Evolutionary conservation across 2,329 filamentous ascomycete genomes (phyloP).

Genomic region (Alternaria incomplexa): DNA sequence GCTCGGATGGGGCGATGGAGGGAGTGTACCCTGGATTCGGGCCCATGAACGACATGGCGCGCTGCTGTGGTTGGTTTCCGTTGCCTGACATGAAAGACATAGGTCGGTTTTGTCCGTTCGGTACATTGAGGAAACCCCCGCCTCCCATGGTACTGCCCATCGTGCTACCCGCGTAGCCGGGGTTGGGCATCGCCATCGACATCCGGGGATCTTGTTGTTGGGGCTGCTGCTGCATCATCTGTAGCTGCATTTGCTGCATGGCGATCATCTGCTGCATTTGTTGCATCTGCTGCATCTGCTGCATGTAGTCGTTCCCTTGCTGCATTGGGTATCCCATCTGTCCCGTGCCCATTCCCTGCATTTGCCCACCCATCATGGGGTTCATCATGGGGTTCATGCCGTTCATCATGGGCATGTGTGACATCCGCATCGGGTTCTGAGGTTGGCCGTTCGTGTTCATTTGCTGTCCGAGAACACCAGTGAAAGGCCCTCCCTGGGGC

Average conservation of each 20-base stretch:
- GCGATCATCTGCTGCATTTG: conserved; percentile 52
- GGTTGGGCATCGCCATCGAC: conserved; percentile 32
- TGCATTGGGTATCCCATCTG: conserved; percentile 65
- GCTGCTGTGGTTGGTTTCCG: conserved; percentile 56
- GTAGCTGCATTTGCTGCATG: conserved; percentile 68
- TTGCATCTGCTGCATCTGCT: conserved; percentile 97
- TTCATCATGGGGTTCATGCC: conserved; percentile 30
- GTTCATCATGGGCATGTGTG: conserved; percentile 36
- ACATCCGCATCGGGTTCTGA: conserved; percentile 32
- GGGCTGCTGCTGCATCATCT: conserved; percentile 44
- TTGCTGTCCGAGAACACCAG: conserved; percentile 41
- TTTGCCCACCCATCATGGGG: conserved; percentile 31
- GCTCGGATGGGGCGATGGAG: conserved; percentile 93
- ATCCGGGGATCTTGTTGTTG: conserved; percentile 33
- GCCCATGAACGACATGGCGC: conserved; percentile 38
- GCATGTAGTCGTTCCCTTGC: conserved; percentile 75
- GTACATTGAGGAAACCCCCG: conserved; percentile 36
- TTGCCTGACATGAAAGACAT: conserved; percentile 54
- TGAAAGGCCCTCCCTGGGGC: conserved; percentile 39
- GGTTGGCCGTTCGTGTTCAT: conserved; percentile 38
- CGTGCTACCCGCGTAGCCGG: conserved; percentile 25
- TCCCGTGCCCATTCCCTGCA: conserved; percentile 40
- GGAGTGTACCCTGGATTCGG: conserved; percentile 70
- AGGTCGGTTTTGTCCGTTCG: conserved; percentile 49
- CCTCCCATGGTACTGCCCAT: conserved; percentile 30